Evolutionary conservation across 2,329 filamentous ascomycete species (phyloP), one percentile per base, ranked within the genome.

Genomic region (Malbranchea cinnamomea): DNA sequence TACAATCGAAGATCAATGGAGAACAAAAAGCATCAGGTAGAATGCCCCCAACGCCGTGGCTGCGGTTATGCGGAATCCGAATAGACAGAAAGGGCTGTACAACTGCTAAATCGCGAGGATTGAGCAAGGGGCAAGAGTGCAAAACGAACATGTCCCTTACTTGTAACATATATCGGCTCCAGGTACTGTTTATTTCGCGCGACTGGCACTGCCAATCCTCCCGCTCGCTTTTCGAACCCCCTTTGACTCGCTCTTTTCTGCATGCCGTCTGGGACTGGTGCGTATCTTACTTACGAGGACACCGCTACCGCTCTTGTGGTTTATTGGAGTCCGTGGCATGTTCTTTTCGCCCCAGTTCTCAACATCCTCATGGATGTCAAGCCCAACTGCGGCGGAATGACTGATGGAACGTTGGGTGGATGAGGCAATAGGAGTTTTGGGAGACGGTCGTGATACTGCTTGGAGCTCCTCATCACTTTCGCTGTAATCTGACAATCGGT

Each of bases 401-500:
- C 78, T 84, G 33, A 79, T 68, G 1, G 82, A 79, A 27, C 81
- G 67, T 52, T 66, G 44, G 62, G 66, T 35, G 60, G 68, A 19
- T 67, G 79, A 32, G 68, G 78, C 40, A 68, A 70, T 12, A 68
- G 78, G 22, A 59, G 60, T 58, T 75, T 80, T 43, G 67, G 76
- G 45, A 64, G 71, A 34, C 6, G 66, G 65, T 40, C 74, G 71
- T 15, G 71, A 70, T 39, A 72, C 69, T 65, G 82, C 73, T 46
- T 84, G 78, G 44, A 72, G 70, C 50, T 93, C 83, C 47, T 92
- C 82, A 37, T 93, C 84, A 12, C 77, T 79, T 49, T 89, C 80
- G 26, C 62, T 53, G 20, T 44, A 59, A 48, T 49, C 68, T 62
- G 29, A 74, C 59, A 34, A 71, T 53, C 48, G 44, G 8, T 55